Percentiles rank a stretch among this genome's conserved stretches.
phyloP scores from a whole-genome alignment of 2,329 filamentous ascomycete genomes.

The Sporothrix brunneoviolacea region DNA sequence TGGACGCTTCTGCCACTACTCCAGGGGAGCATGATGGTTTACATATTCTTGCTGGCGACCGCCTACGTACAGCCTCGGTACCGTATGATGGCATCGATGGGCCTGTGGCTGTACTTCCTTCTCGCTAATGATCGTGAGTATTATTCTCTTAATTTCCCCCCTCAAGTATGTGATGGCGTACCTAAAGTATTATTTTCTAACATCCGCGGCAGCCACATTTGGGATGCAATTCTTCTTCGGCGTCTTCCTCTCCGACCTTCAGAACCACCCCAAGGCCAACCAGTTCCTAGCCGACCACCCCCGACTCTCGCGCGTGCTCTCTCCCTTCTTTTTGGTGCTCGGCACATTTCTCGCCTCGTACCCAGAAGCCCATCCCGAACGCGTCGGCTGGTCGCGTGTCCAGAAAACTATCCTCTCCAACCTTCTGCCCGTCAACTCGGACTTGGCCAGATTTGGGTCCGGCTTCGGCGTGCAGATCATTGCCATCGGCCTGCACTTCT shows the following conservation, averaged over 20 bases:
- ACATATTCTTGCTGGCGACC: constrained; percentile 45
- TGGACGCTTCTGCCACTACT: constrained; percentile 53
- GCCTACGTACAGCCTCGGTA: constrained; percentile 42
- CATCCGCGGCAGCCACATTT: constrained; percentile 33
- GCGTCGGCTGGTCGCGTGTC: constrained; percentile 46
- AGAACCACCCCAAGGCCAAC: constrained; percentile 42
- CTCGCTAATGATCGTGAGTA: constrained; percentile 29
- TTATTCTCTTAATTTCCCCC: constrained; percentile 17
- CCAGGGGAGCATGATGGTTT: constrained; percentile 48
- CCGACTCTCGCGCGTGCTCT: constrained; percentile 37
- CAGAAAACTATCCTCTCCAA: constrained; percentile 36
- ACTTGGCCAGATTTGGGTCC: constrained; percentile 37
- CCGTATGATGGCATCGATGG: constrained; percentile 40
- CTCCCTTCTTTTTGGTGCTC: constrained; percentile 41
- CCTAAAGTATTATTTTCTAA: constrained; percentile 13
- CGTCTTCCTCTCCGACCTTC: constrained; percentile 54
- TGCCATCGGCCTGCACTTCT: constrained; percentile 46
- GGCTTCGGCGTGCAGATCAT: constrained; percentile 36
- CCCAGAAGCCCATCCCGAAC: constrained; percentile 48
- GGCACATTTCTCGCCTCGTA: constrained; percentile 55
- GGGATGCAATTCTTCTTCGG: constrained; percentile 57
- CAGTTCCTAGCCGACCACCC: constrained; percentile 40
- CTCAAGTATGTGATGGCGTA: too few relatives aligned
- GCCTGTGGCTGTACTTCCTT: constrained; percentile 45
- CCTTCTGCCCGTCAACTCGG: constrained; percentile 40